Conservation (phyloP, 192 early-diverging fungal genomes). For the Martensiomyces pterosporus region DNA sequence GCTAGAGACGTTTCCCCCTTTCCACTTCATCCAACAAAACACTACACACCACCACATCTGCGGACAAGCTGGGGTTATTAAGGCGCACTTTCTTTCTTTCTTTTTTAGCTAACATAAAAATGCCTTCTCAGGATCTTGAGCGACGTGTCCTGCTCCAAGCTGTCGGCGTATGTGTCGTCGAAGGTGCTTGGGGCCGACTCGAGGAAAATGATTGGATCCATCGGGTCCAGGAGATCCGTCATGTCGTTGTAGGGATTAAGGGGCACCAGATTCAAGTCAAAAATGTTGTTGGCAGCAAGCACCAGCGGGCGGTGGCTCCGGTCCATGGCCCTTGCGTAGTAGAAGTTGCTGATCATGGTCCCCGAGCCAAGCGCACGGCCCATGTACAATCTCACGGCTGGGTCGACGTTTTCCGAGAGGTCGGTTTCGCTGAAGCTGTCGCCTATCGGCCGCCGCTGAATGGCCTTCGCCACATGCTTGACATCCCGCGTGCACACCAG, state of each 20-base stretch:
- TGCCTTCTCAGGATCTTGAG: not conserved
- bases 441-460: not conserved
- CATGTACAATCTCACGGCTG: no score
- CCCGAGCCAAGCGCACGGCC: no score
- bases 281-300: not conserved
- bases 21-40: no score
- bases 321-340: not conserved
- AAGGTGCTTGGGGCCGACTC: not conserved
- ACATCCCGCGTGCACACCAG: not conserved
- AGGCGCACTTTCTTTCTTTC: no score
- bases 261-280: not conserved
- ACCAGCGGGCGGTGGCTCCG: not conserved
- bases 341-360: not conserved
- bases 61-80: no score
- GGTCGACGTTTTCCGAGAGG: no score
- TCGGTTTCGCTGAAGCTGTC: no score
- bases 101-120: no score
- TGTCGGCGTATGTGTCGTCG: not conserved
- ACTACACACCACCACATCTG: no score
- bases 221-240: not conserved
- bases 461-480: not conserved
- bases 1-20: no score
- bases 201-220: not conserved
- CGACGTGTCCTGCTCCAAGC: not conserved
- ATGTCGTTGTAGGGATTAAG: not conserved